A percentile compares a stretch with the other conserved stretches of the same genome.
Conservation (phyloP, 2,329 filamentous ascomycete species). For the Chalaropsis thielavioides region DNA sequence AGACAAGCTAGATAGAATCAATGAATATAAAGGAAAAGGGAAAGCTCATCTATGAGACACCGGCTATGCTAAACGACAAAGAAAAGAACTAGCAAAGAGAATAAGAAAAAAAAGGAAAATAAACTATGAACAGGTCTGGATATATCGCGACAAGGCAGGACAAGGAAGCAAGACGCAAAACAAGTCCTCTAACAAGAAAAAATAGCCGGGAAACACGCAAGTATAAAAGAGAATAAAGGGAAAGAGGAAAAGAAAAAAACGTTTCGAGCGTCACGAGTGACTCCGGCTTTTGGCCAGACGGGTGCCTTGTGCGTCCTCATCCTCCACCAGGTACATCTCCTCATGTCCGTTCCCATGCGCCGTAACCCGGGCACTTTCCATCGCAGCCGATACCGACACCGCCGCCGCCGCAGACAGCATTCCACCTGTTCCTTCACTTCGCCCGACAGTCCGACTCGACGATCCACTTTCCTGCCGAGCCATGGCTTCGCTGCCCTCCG, state of each 20-base stretch:
- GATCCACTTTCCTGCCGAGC: constrained; percentile 3
- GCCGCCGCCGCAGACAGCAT: neutral
- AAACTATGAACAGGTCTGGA: neutral
- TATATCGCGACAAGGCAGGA: neutral
- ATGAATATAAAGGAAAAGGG: neutral
- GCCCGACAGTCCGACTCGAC: neutral
- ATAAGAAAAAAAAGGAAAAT: neutral
- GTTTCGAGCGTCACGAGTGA: neutral
- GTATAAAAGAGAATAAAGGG: neutral
- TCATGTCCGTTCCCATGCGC: constrained; percentile 14
- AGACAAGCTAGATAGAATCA: neutral
- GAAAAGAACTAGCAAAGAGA: neutral
- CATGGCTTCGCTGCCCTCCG: neutral
- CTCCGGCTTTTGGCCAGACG: neutral
- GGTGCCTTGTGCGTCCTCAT: neutral
- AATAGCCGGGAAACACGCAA: neutral
- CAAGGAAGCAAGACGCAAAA: neutral
- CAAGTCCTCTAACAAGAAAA: neutral
- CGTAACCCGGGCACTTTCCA: constrained; percentile 3
- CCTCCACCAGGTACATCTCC: constrained; percentile 17
- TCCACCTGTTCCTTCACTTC: neutral
- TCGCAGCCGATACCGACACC: neutral
- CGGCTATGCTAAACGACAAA: neutral
- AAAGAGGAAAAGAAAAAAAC: neutral
- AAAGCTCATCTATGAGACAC: neutral